Base-by-base conservation (phyloP, 2,329 filamentous ascomycete species). In the Colletotrichum lupini region DNA sequence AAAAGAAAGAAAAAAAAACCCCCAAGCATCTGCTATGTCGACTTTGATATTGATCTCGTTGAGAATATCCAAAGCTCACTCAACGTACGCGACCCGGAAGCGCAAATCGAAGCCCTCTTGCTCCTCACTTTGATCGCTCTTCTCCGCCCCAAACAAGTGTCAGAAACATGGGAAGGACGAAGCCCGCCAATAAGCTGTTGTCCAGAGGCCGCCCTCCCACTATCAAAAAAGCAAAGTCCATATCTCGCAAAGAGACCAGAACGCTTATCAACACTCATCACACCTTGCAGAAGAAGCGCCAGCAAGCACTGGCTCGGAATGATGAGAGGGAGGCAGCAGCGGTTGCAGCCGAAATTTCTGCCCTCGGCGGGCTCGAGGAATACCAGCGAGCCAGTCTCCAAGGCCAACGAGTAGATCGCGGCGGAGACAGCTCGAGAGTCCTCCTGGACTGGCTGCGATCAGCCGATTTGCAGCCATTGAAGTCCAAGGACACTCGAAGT, bases 371-470 rank as follows among this genome's bases (percentile, higher is more conserved):
- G 0, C 83, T 93, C 28, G 85, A 90, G 64, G 86, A 85, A 67
- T 93, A 93, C 76, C 92, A 93, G 77, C 87, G 88, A 77, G 92
- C 92, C 32, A 93, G 92, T 80, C 85, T 93, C n/a, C 89, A 92
- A 71, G 92, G 92, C 16, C 92, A 93, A 79, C 87, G 90, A 64
- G 85, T 85, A 69, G 91, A 92, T 76, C 87, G 92, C 64, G 92
- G 92, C 28, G 92, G 92, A 19, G 92, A 93, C 80, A 93, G 90
- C 65, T 93, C 91, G 16, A 88, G 84, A 72, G 81, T 92, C 12
- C 83, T 93, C 42, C 87, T 93, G 79, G 86, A 91, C 73, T 93
- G 92, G 92, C 83, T 93, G 7, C 80, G 83, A 53, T 79, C 85
- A 14, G 76, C 79, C 6, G 67, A 79, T 35, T 79, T 78, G 57